Evolutionary conservation across 345 rosid species (phyloP), one percentile per base, ranked within the genome.

Genomic region (Litchi chinensis): DNA sequence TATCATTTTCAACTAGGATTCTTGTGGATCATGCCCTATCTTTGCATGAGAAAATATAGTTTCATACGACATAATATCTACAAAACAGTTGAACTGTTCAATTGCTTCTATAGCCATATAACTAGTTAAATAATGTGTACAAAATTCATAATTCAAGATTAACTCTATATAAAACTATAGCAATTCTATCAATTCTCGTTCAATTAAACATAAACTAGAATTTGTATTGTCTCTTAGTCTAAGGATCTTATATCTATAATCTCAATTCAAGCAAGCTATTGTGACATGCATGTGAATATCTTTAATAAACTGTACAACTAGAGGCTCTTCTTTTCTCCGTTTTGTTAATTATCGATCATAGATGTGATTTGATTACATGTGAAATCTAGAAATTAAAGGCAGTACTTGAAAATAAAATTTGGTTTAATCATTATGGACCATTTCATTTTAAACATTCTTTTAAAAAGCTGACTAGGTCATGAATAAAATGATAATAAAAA

Each of bases 1-100:
- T 59, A 59, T 77, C 78, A 43, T 73, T 81, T 81, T 81, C 84
- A 62, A 77, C 26, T 18, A 41, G 79, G 79, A 77, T 74, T 69
- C 39, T 24, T 41, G 22, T 46, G 57, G 56, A 46, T 62, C 71
- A 64, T 24, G 28, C 28, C 28, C 0, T 26, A 26, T 26, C 28
- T 65, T 76, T 11, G 65, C 22, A 63, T 69, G 71, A 69, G 52
- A 57, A 56, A 41, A 75, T 76, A 40, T 44, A 70, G 70, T 76
- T 71, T 65, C 73, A 52, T 26, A 65, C 72, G 41, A 18, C n/a
- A 79, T 37, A 24, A 75, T 9, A 75, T 60, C 82, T 80, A 73
- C 21, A 59, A 60, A 75, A 67, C 68, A 7, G 39, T 24, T 10
- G 22, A 19, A 50, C 0, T 26, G 28, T 26, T 26, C 28, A 26